Evolutionary conservation across 768 basidiomycete genomes (phyloP).

Genomic region (Trametopsis cervina): DNA sequence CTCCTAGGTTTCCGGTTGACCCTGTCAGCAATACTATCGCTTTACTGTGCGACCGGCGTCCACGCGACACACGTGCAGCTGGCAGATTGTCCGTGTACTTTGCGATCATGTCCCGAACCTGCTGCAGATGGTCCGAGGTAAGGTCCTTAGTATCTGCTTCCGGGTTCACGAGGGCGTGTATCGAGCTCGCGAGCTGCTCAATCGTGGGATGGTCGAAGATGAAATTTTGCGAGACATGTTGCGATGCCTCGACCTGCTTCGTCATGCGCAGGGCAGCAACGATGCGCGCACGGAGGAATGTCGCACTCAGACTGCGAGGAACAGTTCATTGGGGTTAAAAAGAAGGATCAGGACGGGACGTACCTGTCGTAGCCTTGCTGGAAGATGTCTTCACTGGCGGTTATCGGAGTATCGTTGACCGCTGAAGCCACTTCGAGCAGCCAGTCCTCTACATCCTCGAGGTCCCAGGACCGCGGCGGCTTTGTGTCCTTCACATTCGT

Average conservation of each 20-base stretch:
- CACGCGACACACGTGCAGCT: not conserved
- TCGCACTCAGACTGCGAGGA: slow-evolving; percentile 8
- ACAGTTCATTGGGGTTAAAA: not conserved
- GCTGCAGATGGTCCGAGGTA: not conserved
- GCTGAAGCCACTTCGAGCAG: slow-evolving; percentile 5
- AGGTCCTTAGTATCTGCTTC: not conserved
- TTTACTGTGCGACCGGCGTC: not conserved
- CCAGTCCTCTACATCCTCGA: slow-evolving; percentile 6
- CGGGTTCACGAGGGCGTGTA: slow-evolving; percentile 1
- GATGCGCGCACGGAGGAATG: slow-evolving; percentile 13
- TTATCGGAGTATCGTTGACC: slow-evolving; percentile 1
- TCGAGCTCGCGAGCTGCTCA: not conserved
- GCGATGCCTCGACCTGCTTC: not conserved
- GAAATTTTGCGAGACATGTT: slow-evolving; percentile 4
- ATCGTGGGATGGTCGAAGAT: slow-evolving; percentile 10
- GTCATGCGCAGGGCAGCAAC: slow-evolving; percentile 7
- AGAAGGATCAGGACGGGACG: not conserved
- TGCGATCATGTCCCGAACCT: not conserved
- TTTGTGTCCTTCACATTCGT: slow-evolving; percentile 8
- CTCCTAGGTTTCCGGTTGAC: slow-evolving; percentile 8
- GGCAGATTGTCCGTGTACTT: not conserved
- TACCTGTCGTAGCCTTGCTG: slow-evolving; percentile 11
- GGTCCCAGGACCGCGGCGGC: slow-evolving; percentile 10
- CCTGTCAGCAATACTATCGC: slow-evolving; percentile 9
- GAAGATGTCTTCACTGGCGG: slow-evolving; percentile 5